Conservation (phyloP, 2,329 filamentous ascomycete genomes). For the Microsporum canis region DNA sequence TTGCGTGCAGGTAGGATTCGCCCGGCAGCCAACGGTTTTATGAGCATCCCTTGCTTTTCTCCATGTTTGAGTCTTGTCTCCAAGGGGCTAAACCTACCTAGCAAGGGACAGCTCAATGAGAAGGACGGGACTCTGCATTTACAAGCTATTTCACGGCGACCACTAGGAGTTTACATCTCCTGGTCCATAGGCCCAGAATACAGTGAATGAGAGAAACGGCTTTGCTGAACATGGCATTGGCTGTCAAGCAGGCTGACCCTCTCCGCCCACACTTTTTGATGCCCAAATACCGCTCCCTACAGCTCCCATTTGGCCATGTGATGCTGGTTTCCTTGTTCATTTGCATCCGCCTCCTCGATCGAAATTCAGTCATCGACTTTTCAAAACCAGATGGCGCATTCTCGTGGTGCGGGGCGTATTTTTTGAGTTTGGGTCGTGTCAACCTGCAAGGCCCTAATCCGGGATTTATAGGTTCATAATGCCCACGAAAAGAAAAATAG, state of each 20-base stretch:
- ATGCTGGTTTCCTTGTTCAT: background rate
- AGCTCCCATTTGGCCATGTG: background rate
- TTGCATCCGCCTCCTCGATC: background rate
- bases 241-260: background rate
- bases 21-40: background rate
- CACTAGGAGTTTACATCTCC: background rate
- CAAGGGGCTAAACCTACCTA: background rate
- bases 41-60: background rate
- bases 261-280: constrained; percentile 1
- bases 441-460: background rate
- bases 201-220: background rate
- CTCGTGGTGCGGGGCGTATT: constrained; percentile 2
- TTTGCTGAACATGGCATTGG: background rate
- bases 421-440: constrained; percentile 6
- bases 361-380: background rate
- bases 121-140: background rate
- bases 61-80: background rate
- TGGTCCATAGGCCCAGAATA: background rate
- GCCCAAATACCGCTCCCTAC: background rate
- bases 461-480: constrained; percentile 5
- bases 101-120: background rate
- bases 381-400: background rate
- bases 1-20: background rate
- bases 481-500: constrained; percentile 2
- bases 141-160: constrained; percentile 1